These are phyloP conservation scores for Pythium guiyangense DNA, from an alignment of 352 stramenopile species.

Conservation along the genomic window DNA sequence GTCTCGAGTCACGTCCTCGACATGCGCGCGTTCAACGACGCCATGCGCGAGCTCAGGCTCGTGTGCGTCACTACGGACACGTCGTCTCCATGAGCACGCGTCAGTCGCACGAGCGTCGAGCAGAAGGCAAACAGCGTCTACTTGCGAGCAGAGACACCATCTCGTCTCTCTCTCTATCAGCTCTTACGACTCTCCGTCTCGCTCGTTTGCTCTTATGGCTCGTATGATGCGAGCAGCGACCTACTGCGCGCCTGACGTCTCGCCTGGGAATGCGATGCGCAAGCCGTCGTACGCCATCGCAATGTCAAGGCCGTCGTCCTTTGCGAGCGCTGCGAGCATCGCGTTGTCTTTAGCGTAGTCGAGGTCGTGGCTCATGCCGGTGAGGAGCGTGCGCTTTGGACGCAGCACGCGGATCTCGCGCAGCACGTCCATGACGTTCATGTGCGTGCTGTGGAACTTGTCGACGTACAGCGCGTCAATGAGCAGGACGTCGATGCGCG, in stretches of 20 bases:
- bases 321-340: constrained; percentile 36
- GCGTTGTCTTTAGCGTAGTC: constrained; percentile 59
- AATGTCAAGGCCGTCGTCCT: constrained; percentile 55
- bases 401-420: constrained; percentile 55
- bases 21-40: constrained; percentile 27
- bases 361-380: constrained; percentile 85
- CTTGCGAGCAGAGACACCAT: too few species aligned
- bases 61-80: constrained; percentile 19
- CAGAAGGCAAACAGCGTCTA: too few species aligned
- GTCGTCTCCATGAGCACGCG: not conserved
- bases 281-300: constrained; percentile 85
- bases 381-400: constrained; percentile 71
- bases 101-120: too few species aligned
- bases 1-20: constrained; percentile 18
- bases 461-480: constrained; percentile 78
- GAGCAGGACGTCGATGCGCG: constrained; percentile 72
- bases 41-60: constrained; percentile 30
- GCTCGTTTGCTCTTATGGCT: too few species aligned
- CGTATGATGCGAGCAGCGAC: constrained; percentile 27
- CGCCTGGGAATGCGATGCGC: constrained; percentile 46
- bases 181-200: too few species aligned
- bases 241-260: constrained; percentile 29
- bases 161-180: too few species aligned
- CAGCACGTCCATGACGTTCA: constrained; percentile 74
- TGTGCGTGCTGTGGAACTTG: constrained; percentile 82